These are phyloP conservation scores for Luffa aegyptiaca DNA, from an alignment of 306 rosid species.

Conservation along the genomic window DNA sequence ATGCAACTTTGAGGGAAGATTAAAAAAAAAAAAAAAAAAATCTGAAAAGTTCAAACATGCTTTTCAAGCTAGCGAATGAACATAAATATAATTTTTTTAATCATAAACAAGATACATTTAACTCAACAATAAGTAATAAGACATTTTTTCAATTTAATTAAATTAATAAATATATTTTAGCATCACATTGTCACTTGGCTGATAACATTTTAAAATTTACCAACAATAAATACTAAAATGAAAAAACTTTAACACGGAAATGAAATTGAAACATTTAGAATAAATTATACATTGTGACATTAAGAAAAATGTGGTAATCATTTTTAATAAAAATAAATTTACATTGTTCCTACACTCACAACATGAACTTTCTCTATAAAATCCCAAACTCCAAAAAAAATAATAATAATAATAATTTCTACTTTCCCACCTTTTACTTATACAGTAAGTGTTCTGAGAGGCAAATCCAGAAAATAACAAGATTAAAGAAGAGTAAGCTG, in stretches of 20 bases:
- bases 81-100: no score
- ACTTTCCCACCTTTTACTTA: background rate
- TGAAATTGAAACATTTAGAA: background rate
- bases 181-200: no score
- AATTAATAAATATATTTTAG: no score
- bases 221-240: background rate
- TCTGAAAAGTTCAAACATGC: no score
- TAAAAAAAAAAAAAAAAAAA: no score
- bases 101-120: no score
- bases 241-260: background rate
- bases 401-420: no score
- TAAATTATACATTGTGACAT: background rate
- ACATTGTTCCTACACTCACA: background rate
- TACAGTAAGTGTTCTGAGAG: background rate
- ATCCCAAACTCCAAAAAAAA: background rate
- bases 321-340: background rate
- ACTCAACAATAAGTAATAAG: no score
- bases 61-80: no score
- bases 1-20: no score
- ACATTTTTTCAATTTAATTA: no score
- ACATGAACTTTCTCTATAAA: background rate
- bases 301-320: background rate
- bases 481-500: constrained; percentile 57
- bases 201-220: background rate
- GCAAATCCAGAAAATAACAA: background rate